Base-by-base conservation (phyloP, 176 grass and related monocot genomes). In the Pharus latifolius region DNA sequence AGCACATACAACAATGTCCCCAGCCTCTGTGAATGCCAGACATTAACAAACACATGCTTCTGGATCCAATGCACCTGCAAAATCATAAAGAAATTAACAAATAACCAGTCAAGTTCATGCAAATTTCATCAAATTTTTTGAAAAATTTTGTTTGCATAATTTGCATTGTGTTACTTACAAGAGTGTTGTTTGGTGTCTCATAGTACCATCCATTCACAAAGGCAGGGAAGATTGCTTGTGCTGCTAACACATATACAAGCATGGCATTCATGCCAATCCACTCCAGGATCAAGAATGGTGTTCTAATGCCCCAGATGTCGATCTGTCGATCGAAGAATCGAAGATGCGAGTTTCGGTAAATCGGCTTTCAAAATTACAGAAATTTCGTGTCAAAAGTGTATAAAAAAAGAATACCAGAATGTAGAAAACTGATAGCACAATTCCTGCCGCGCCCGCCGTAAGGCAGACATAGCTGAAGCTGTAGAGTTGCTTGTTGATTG, bases 211-310 rank as follows among this genome's bases (percentile, higher is more conserved):
- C 85, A 18, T 92, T 88, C 16, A 92, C 69, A 37, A 88, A 75
- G 41, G 56, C 85, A 46, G 85, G 62, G 44, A 96, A 70, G 63
- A 96, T 87, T 38, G 76, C 87, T 47, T 96, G 83, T 49, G 86
- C 91, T 37, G 68, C 91, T 49, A 96, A 84, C 12, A 90, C 91
- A 78, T 84, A 96, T 51, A 96, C 87, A 26, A 87, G 91, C 91
- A 96, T 90, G 31, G 91, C 91, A 24, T 96, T 90, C 91, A 78
- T 91, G 15, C 87, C 91, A 18, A 96, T 96, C 87, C 83, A 96
- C 67, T 96, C 83, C 18, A 91, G 67, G 75, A 83, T 72, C 38
- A 84, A 57, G 55, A 96, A 96, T 29, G 78, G 81, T 14, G 31
- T 82, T 59, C 80, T 69, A 6, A 87, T 40, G 26, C 83, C 91